Evolutionary conservation across 495 filamentous ascomycete species (phyloP), one percentile per base, ranked within the genome.

Genomic region (Pseudoneurospora amorphoporcata): DNA sequence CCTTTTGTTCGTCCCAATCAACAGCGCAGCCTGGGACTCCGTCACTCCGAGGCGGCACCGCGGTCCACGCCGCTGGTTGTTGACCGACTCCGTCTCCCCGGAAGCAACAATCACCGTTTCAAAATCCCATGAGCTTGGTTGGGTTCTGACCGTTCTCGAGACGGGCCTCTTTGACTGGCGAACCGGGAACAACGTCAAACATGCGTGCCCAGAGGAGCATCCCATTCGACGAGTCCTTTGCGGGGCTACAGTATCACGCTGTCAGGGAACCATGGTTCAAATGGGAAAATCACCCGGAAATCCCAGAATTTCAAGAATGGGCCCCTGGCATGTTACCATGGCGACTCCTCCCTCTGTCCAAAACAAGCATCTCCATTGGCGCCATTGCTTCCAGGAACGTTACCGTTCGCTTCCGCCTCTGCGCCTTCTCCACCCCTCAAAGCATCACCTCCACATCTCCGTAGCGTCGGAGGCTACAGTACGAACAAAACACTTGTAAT

Each of bases 201-300:
- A 61, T 53, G 23, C 39, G 8, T 40, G 29, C 29, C 29, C 53
- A 38, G 43, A 39, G 70, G 68, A 23, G 68, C 73, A 73, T 70
- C 76, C 74, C 72, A 74, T 73, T 73, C 68, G 70, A 71, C 75
- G 75, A 76, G 77, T 19, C 37, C 68, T 19, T 41, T 70, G 77
- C 77, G 77, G 78, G 78, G 77, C 75, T 68, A 14, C 4, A 37
- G 35, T 16, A 37, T 9, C 37, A 39, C 68, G 70, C 74, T 74
- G 72, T 61, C 40, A 61, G 69, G 32, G 47, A 69, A 29, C 69
- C 23, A 58, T 65, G 53, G 65, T 71, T 73, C 14, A 74, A 81
- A 77, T 72, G 76, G 79, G 78, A 75, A 75, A 77, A 69, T 74
- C 73, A 73, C 70, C 77, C 79, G 77, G 70, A 39, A 65, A 73